Percentiles rank a stretch among this genome's conserved stretches.
phyloP scores from a whole-genome alignment of 1,284 basidiomycete genomes.

The Irpex lacteus region DNA sequence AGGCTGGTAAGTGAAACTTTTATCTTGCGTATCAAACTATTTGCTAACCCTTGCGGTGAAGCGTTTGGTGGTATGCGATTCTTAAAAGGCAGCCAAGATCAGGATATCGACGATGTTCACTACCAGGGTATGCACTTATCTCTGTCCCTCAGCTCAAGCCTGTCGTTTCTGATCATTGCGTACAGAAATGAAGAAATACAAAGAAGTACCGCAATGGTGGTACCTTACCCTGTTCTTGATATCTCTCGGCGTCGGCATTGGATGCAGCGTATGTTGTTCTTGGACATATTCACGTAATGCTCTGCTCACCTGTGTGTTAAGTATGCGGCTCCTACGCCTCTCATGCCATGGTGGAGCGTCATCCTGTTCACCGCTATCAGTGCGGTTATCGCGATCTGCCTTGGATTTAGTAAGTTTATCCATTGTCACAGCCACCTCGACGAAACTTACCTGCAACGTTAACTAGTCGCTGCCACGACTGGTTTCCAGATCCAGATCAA shows the following conservation, averaged over 20 bases:
- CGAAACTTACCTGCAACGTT: not conserved
- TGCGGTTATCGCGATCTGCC: conserved; percentile 42
- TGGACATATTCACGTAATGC: not conserved
- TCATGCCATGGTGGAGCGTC: conserved; percentile 53
- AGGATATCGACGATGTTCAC: conserved; percentile 47
- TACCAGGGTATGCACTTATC: conserved; percentile 33
- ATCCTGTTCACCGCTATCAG: conserved; percentile 47
- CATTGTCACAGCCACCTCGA: not conserved
- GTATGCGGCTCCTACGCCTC: conserved; percentile 44
- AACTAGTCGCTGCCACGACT: conserved; percentile 48
- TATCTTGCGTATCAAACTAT: not conserved
- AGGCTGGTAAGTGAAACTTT: conserved; percentile 20
- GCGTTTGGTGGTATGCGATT: conserved; percentile 44
- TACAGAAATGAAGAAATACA: conserved; percentile 48
- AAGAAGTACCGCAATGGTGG: conserved; percentile 54
- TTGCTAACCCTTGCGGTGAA: conserved; percentile 10
- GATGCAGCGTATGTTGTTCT: conserved; percentile 36
- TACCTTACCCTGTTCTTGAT: conserved; percentile 43
- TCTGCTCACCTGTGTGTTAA: conserved; percentile 10
- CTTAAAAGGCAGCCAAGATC: conserved; percentile 26
- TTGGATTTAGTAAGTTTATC: conserved; percentile 45
- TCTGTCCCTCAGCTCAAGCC: not conserved
- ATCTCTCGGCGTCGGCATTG: conserved; percentile 53
- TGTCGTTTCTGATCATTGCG: conserved; percentile 3
- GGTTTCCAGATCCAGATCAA: conserved; percentile 49